Percentiles rank a stretch among this genome's conserved stretches.
These are phyloP conservation scores for Mortierella antarctica DNA, from an alignment of 192 early-diverging fungal genomes.

Conservation along the genomic window DNA sequence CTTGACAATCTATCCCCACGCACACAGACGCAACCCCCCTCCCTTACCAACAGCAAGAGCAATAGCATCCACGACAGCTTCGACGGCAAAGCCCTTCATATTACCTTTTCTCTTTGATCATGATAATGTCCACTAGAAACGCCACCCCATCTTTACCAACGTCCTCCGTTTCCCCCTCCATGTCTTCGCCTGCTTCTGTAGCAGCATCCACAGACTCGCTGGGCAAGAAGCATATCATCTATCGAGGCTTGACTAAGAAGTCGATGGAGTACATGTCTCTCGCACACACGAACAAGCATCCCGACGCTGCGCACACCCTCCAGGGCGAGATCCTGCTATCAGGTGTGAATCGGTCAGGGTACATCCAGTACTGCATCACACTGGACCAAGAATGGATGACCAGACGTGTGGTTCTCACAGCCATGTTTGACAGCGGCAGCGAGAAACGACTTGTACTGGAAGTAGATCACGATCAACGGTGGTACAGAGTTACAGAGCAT, in stretches of 20 bases:
- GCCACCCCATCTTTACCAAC: slow-evolving; percentile 11
- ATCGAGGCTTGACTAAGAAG: slow-evolving; percentile 25
- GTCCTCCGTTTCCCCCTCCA: slow-evolving; percentile 12
- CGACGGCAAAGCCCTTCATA: too few relatives aligned
- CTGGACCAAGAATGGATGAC: slow-evolving; percentile 50
- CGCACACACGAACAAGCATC: slow-evolving; percentile 21
- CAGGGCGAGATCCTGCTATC: slow-evolving; percentile 37
- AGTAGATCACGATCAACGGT: slow-evolving; percentile 40
- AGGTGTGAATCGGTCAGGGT: slow-evolving; percentile 14
- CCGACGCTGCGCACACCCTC: slow-evolving; percentile 21
- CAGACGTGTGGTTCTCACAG: slow-evolving; percentile 25
- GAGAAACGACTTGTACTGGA: slow-evolving; percentile 38
- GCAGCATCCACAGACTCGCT: slow-evolving; percentile 22
- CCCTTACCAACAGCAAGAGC: too few relatives aligned
- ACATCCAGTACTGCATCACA: slow-evolving; percentile 40
- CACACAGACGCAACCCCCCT: too few relatives aligned
- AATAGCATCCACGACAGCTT: too few relatives aligned
- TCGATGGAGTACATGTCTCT: slow-evolving; percentile 46
- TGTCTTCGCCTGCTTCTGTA: slow-evolving; percentile 4
- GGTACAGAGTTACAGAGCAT: slow-evolving; percentile 44
- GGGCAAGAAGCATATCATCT: slow-evolving; percentile 21
- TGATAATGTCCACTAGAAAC: slow-evolving; percentile 33
- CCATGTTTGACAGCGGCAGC: slow-evolving; percentile 28
- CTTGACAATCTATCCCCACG: too few relatives aligned
- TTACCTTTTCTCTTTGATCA: background rate